These are phyloP conservation scores for Drosera capensis DNA, from an alignment of 148 eudicot genomes.

Conservation along the genomic window DNA sequence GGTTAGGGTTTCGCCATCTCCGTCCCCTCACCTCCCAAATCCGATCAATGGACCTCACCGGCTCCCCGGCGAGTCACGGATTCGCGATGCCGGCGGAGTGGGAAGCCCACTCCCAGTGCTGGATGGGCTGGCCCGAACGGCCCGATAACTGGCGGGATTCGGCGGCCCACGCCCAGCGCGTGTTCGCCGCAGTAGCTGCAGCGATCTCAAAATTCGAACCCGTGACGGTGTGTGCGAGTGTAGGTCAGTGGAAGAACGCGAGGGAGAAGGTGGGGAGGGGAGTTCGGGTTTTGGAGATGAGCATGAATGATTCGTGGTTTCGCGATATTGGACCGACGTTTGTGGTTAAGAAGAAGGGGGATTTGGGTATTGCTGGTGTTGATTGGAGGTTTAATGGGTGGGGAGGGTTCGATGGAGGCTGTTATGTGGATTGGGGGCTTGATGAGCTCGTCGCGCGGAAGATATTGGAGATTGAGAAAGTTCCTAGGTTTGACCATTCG, in stretches of 20 bases:
- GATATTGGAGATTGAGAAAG: conserved; percentile 61
- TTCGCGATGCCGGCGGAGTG: too few relatives aligned
- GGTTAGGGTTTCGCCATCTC: too few relatives aligned
- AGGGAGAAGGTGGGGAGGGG: conserved; percentile 50
- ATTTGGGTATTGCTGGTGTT: conserved; percentile 49
- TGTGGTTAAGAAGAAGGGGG: conserved; percentile 33
- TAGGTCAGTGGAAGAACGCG: conserved; percentile 72
- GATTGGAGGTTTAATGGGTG: conserved; percentile 94
- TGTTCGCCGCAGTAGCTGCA: conserved; percentile 57
- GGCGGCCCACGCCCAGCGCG: conserved; percentile 51
- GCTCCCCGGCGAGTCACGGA: too few relatives aligned
- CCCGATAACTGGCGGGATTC: conserved; percentile 82
- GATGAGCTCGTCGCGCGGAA: conserved; percentile 75
- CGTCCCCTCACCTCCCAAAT: too few relatives aligned
- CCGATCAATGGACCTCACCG: too few relatives aligned
- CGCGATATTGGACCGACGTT: conserved; percentile 97
- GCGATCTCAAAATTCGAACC: conserved; percentile 84
- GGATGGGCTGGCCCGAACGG: conserved; percentile 66
- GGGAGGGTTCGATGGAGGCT: conserved; percentile 91
- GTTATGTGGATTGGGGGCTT: conserved; percentile 84
- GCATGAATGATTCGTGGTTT: conserved; percentile 94
- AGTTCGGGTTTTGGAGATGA: conserved; percentile 85
- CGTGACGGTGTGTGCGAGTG: conserved; percentile 81
- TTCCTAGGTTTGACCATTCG: conserved; percentile 76
- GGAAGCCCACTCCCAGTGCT: too few relatives aligned